Conservation (phyloP, 176 grass and related monocot genomes). For the Musa troglodytarum region DNA sequence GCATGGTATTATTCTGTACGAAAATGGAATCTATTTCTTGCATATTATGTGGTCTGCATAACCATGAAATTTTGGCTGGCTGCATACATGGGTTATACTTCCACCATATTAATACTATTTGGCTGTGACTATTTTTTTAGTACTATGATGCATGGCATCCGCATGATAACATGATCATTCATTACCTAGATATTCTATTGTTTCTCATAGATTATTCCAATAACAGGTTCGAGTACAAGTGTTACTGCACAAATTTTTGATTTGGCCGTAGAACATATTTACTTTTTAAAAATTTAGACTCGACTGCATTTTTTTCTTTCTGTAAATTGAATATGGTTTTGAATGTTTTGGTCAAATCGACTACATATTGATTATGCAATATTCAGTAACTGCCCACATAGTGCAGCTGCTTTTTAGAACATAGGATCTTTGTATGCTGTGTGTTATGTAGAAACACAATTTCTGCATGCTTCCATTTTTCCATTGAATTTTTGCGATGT, state of each 20-base stretch:
- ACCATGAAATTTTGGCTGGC: neutral
- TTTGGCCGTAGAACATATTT: no score
- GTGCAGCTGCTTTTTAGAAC: neutral
- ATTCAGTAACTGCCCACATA: neutral
- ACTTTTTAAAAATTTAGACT: no score
- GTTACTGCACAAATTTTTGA: no score
- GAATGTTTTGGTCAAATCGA: no score
- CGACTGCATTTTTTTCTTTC: no score
- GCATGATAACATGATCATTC: neutral
- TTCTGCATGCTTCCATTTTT: neutral
- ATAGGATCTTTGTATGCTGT: neutral
- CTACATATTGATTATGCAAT: neutral
- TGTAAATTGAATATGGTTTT: no score
- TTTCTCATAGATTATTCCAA: no score
- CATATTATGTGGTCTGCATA: neutral
- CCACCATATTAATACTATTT: neutral
- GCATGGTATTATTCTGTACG: neutral
- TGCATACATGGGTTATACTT: neutral
- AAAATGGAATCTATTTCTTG: neutral
- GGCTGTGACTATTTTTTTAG: neutral
- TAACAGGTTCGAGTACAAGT: no score
- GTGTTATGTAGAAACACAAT: neutral
- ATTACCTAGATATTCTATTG: no score
- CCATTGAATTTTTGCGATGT: constrained; percentile 19
- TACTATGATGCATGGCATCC: neutral